A percentile compares a stretch with the other conserved stretches of the same genome.
phyloP scores from a whole-genome alignment of 495 filamentous ascomycete species.

The Penicillium canariense region DNA sequence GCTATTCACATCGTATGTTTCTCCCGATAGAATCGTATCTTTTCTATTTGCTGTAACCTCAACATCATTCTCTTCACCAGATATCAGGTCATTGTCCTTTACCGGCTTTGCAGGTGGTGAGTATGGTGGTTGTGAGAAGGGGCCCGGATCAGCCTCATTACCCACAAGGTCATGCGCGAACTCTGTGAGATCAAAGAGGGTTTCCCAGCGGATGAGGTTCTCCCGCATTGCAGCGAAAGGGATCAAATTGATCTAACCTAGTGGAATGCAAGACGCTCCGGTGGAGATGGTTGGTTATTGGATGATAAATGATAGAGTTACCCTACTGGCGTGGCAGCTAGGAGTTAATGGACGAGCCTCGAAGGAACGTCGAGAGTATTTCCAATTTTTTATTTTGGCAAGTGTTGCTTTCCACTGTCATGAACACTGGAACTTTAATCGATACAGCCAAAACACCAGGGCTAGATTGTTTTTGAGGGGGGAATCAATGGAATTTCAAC shows the following conservation, averaged over 20 bases:
- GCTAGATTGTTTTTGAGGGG: neutral
- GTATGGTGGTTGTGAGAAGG: neutral
- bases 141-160: neutral
- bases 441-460: neutral
- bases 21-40: slow-evolving; percentile 18
- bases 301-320: neutral
- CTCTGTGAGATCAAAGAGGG: slow-evolving; percentile 7
- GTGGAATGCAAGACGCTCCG: slow-evolving; percentile 12
- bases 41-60: slow-evolving; percentile 10
- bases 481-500: neutral
- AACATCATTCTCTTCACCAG: slow-evolving; percentile 11
- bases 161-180: neutral
- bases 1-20: slow-evolving; percentile 10
- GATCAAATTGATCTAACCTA: slow-evolving; percentile 20
- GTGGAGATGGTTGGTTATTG: slow-evolving; percentile 41
- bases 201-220: slow-evolving; percentile 20
- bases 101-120: neutral
- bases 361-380: too few species aligned
- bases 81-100: neutral
- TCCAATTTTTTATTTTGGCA: too few species aligned
- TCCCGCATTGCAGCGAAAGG: slow-evolving; percentile 21
- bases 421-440: neutral
- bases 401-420: neutral
- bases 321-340: too few species aligned
- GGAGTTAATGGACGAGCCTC: too few species aligned